Evolutionary conservation across 148 eudicot genomes (phyloP).

Genomic region (Camellia granthamiana): DNA sequence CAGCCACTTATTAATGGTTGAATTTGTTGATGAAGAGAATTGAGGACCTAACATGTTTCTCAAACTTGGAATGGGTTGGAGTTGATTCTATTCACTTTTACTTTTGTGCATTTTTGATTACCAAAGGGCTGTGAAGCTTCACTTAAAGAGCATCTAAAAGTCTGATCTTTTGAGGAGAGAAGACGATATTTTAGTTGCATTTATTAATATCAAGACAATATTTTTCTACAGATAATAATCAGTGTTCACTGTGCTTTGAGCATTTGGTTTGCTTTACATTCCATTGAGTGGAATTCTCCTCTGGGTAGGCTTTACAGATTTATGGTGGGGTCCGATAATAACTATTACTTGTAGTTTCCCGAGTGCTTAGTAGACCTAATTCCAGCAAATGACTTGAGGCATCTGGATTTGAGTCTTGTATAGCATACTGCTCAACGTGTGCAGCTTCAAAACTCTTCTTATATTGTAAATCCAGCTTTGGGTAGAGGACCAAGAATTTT

Average conservation of each 20-base stretch:
- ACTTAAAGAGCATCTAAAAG: not conserved
- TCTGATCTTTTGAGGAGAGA: conserved; percentile 1
- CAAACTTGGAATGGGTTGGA: not conserved
- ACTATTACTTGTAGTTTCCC: not conserved
- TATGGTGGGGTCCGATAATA: not conserved
- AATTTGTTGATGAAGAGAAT: not conserved
- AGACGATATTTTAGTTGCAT: not conserved
- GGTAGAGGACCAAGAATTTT: not conserved
- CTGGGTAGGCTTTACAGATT: not conserved
- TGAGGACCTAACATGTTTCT: not conserved
- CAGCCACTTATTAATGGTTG: not conserved
- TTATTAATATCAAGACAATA: not conserved
- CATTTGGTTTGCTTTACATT: not conserved
- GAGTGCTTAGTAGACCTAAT: not conserved
- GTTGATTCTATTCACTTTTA: not conserved
- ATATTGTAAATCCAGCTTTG: not conserved
- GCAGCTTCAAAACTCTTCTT: not conserved
- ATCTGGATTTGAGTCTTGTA: not conserved
- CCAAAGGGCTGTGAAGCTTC: conserved; percentile 4
- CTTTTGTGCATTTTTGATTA: not conserved
- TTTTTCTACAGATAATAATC: not conserved
- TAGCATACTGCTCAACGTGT: not conserved
- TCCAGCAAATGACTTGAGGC: not conserved
- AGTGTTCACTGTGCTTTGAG: not conserved
- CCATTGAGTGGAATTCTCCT: not conserved